Conservation (phyloP, 257 asterid genomes). For the Solanum lignicaule region DNA sequence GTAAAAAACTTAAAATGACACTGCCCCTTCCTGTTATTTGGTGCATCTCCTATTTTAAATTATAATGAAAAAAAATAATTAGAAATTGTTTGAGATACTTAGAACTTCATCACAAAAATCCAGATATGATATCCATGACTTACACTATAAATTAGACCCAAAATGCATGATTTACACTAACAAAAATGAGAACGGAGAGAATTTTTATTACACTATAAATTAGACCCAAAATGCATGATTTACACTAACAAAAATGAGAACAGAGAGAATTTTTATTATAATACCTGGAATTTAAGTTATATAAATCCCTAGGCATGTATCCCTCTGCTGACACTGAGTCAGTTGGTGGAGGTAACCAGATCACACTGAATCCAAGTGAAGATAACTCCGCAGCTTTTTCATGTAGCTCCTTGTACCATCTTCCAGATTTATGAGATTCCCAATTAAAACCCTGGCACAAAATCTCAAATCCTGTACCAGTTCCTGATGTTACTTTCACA, state of each 20-base stretch:
- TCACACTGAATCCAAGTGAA: conserved; percentile 71
- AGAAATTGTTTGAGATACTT: neutral
- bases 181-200: neutral
- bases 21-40: neutral
- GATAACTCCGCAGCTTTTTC: conserved; percentile 66
- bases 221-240: neutral
- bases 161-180: neutral
- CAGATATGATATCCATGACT: neutral
- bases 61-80: neutral
- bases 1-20: neutral
- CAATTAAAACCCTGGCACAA: conserved; percentile 93
- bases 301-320: conserved; percentile 91
- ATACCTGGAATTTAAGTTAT: conserved; percentile 92
- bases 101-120: neutral
- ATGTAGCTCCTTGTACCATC: conserved; percentile 73
- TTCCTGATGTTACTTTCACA: conserved; percentile 53
- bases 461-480: conserved; percentile 84
- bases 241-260: neutral
- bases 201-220: neutral
- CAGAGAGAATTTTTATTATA: neutral
- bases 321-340: conserved; percentile 98
- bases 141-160: neutral
- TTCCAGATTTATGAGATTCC: conserved; percentile 95
- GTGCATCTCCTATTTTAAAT: neutral
- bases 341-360: conserved; percentile 98